Evolutionary conservation across 768 basidiomycete species (phyloP), one percentile per base, ranked within the genome.

Genomic region (Mycena albidolilacea): DNA sequence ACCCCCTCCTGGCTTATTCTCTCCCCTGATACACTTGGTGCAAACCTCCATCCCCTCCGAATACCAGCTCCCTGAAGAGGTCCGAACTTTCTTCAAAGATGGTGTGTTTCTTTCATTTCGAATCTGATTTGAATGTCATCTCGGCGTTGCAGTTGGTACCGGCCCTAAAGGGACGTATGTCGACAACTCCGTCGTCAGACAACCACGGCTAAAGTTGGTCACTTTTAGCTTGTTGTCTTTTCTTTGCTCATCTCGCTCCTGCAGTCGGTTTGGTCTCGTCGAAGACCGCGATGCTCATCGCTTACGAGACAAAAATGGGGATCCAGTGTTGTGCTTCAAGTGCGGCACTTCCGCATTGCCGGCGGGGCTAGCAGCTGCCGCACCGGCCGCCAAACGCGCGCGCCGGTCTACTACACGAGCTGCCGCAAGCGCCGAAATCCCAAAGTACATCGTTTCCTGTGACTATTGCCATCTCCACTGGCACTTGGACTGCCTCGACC

Each of bases 401-500:
- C 88, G 90, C 75, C 83, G 89, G 75, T 86, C 87, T 30, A 82
- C 87, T 8, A 81, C 85, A 68, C 86, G 82, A 81, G 81, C 80
- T 79, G 50, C 50, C 7, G 79, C 75, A 71, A 81, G 82, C 39
- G 82, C 87, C 30, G 91, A 92, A 71, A 83, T 86, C 61, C 93
- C 92, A 85, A 91, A 87, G 81, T 86, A 88, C 77, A 96, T 99
- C 64, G 86, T 98, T 75, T 95, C 96, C 30, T 99, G 98, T 81
- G 98, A 99, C 83, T 95, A 96, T 79, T 99, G 98, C 83, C 88
- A 87, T 72, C 88, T 97, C 57, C 95, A 97, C 80, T 99, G 97
- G 95, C 98, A 99, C 79, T 89, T 98, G 68, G 98, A 99, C 81
- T 99, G 98, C 77, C 86, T 99, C 38, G 93, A 95, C 77, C 98